Conservation (phyloP, 2,329 filamentous ascomycete species). For the Xylaria sp. region DNA sequence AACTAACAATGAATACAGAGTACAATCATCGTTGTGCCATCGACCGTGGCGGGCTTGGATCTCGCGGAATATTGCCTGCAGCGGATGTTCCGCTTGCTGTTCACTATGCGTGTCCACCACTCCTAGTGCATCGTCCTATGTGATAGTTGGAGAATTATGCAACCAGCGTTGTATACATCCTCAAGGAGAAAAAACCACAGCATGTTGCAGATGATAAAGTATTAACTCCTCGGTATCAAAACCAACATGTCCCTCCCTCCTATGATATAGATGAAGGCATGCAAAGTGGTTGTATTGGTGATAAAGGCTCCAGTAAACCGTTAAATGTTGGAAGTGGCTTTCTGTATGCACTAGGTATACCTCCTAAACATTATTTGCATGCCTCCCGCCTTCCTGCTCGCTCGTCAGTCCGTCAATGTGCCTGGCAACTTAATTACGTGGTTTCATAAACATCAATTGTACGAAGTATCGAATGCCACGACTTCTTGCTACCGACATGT, state of each 20-base stretch:
- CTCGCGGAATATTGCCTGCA: slow-evolving; percentile 23
- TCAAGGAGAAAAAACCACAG: not conserved
- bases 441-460: not conserved
- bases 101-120: not conserved
- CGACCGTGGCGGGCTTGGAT: slow-evolving; percentile 4
- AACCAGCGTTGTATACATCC: not conserved
- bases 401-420: not conserved
- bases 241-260: not conserved
- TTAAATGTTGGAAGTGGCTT: not conserved
- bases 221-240: not conserved
- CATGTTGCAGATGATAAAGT: not conserved
- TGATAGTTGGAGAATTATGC: slow-evolving; percentile 11
- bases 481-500: not conserved
- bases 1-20: not conserved
- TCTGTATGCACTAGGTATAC: not conserved
- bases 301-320: not conserved
- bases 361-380: not conserved
- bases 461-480: not conserved
- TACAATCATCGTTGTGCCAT: not conserved
- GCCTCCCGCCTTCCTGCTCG: not conserved
- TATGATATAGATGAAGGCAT: too few relatives aligned
- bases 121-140: not conserved
- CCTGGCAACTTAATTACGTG: not conserved
- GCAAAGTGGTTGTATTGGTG: too few relatives aligned
- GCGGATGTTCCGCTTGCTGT: slow-evolving; percentile 20